Percentiles rank a stretch among this genome's conserved stretches.
These are phyloP conservation scores for Aquilaria agallochum DNA, from an alignment of 441 rosid species.

Conservation along the genomic window DNA sequence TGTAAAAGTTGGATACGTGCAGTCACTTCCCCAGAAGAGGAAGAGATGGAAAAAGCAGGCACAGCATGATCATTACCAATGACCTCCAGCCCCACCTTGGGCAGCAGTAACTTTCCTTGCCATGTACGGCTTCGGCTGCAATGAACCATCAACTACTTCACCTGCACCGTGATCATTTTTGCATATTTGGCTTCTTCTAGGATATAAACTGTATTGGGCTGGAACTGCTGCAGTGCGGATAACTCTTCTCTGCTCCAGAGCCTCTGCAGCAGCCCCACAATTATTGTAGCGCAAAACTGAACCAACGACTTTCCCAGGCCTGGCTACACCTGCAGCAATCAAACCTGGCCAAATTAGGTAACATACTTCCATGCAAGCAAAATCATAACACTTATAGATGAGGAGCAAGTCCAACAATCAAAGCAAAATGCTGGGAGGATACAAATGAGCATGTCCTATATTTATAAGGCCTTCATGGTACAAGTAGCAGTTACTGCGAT, in stretches of 20 bases:
- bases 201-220: conserved; percentile 54
- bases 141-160: conserved; percentile 49
- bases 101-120: conserved; percentile 76
- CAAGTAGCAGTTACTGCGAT: no score
- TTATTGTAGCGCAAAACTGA: conserved; percentile 71
- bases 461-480: no score
- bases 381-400: no score
- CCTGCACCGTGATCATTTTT: conserved; percentile 69
- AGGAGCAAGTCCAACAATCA: no score
- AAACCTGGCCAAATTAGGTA: no score
- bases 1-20: neutral
- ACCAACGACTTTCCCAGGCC: conserved; percentile 79
- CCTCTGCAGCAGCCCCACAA: conserved; percentile 56
- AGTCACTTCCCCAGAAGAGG: neutral
- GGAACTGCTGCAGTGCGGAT: conserved; percentile 49
- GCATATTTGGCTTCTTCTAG: conserved; percentile 56
- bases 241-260: conserved; percentile 66
- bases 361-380: no score
- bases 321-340: conserved; percentile 54
- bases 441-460: no score
- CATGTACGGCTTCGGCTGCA: conserved; percentile 75
- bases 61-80: conserved; percentile 51
- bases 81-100: conserved; percentile 59
- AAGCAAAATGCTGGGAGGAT: no score
- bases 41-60: conserved; percentile 1